Evolutionary conservation across 805 yeast species (phyloP), one percentile per base, ranked within the genome.

Genomic region (Wickerhamomyces hampshirensis): DNA sequence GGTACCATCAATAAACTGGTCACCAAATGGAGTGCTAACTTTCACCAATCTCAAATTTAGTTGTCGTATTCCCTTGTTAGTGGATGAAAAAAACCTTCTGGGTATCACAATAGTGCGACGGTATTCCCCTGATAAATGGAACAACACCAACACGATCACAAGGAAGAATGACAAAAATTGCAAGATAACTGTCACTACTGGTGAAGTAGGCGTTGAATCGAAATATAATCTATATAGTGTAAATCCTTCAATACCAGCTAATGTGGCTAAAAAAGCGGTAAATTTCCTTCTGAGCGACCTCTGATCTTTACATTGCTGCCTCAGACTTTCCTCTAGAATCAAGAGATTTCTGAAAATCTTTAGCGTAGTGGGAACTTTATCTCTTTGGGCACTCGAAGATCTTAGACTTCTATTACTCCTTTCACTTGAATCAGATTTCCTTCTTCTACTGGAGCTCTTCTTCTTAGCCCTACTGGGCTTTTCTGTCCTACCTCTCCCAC

Each of bases 111-210:
- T 84, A 0, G 96, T 86, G 42, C 93, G 75, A 39, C 75, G 75
- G 59, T 91, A 93, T 61, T 88, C 93, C 1, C 98, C 98, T 17
- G 95, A 81, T 24, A 91, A 60, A 51, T 84, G 88, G 60, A 86
- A 91, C 29, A 91, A 65, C 18, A 77, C 69, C 38, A 88, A 61
- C 0, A 96, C 84, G 14, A 89, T 76, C 19, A 73, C 47, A 14
- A 76, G 70, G 34, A 81, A 79, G 13, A 81, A 64, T 4, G 84
- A 70, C 11, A 77, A 53, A 33, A 85, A 76, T 53, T 78, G 62
- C 15, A 70, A 17, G 62, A 47, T 27, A 63, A 53, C 17, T 59
- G 44, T 58, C 39, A 63, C 62, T 5, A 66, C 44, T 0, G 72
- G 65, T 6, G 65, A 50, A 1, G 76, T 41, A 62, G 63, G 29